phyloP scores from a whole-genome alignment of 192 early-diverging fungal genomes.

The Backusella tarrabulga region DNA sequence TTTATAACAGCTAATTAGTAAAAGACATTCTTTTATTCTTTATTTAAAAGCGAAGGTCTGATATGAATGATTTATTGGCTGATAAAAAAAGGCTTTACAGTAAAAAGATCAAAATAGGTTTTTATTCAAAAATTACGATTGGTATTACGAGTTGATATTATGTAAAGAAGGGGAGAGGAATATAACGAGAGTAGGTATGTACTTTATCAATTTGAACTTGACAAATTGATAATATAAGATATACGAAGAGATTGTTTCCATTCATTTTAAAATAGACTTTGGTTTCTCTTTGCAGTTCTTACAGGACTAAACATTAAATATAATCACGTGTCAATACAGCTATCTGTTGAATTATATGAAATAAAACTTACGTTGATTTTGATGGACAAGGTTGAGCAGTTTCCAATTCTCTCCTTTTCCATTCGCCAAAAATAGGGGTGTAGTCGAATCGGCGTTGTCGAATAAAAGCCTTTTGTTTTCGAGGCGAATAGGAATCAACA shows the following conservation, averaged over 20 bases:
- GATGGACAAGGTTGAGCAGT: not conserved
- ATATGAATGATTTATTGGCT: not conserved
- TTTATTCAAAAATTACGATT: not conserved
- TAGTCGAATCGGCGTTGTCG: not conserved
- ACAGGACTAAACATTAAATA: not conserved
- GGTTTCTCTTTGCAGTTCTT: not conserved
- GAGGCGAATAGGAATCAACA: not conserved
- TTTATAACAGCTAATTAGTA: no score
- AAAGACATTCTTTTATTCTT: no score
- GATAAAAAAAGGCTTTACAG: not conserved
- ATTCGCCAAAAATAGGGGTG: not conserved
- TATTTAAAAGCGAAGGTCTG: not conserved
- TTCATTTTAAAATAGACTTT: constrained; percentile 3
- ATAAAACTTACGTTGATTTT: constrained; percentile 5
- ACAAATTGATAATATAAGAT: not conserved
- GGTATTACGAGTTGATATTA: not conserved
- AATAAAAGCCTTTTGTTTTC: not conserved
- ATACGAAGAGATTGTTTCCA: not conserved
- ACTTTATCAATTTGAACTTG: not conserved
- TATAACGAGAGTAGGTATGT: not conserved
- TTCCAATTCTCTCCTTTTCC: constrained; percentile 8
- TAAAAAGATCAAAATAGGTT: not conserved
- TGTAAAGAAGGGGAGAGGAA: not conserved
- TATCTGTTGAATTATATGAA: not conserved
- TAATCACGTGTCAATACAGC: not conserved